Evolutionary conservation across 345 rosid genomes (phyloP), one percentile per base, ranked within the genome.

Genomic region (Arabidopsis arenosa): DNA sequence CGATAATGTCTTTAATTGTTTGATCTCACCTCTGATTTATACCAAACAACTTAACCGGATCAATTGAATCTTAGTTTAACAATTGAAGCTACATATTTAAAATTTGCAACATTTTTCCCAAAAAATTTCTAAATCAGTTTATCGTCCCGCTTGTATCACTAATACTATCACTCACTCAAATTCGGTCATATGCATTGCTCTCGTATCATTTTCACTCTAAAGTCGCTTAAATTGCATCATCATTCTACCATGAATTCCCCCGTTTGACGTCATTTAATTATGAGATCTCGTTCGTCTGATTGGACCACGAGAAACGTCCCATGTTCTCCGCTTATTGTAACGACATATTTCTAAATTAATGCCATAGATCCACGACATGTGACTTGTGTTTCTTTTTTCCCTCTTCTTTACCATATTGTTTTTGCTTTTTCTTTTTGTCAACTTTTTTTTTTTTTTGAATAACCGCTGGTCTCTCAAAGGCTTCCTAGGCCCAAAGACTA

Each of bases 241-340:
- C 68, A 51, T 51, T 62, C n/a, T 52, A 14, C 44, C 14, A 30
- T 17, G 53, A 15, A 54, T 17, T 51, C 21, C 10, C 30, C 7
- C 35, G 4, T 63, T 30, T 30, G 44, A 63, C 18, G 43, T 30
- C 37, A 45, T 10, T 44, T 17, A 23, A 10, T 52, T 30, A 32
- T 4, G 71, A 64, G 72, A 65, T 74, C 65, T 56, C 66, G 39
- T 74, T 55, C 49, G n/a, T 28, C 52, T 72, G 14, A 44, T 74
- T 74, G 71, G 65, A 12, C 72, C 66, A 74, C 58, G 21, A 65
- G 28, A 17, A 48, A 54, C 71, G 61, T 55, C 57, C 39, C 77
- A 73, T 64, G 65, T 54, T 73, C 65, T 74, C 56, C 47, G 70
- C 70, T 41, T 63, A 21, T 64, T 54, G 71, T 55, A 30, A 41